Base-by-base conservation (phyloP, 352 stramenopile genomes). In the Plasmopara halstedii region DNA sequence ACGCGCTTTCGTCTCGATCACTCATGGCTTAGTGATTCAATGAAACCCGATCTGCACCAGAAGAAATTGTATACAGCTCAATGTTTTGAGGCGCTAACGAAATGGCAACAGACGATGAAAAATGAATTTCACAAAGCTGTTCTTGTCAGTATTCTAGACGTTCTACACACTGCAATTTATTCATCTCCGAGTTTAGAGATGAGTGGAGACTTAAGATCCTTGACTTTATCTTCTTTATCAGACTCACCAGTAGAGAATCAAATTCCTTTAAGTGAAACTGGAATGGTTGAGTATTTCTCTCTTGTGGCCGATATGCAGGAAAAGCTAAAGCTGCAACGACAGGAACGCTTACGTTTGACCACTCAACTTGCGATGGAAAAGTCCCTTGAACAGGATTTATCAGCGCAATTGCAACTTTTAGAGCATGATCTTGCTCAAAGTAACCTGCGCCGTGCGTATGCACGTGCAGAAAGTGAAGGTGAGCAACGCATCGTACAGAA, bases 321-420 rank as follows among this genome's bases (percentile, higher is more conserved):
- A 22, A 63, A 59, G 18, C 6, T 63, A 19, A 51, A 51, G 17
- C 9, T 50, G n/a, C 39, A 61, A 8, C 35, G 53, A 13, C 22
- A 57, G 21, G 51, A 58, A 34, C 56, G 51, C 23, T 47, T 50
- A 7, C 34, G 26, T 11, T 15, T 65, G 4, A 36, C 26, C 1
- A 68, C 60, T 0, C 56, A 73, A 22, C 26, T 83, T 7, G 37
- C 46, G 1, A 82, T 85, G 73, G 73, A 83, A 40, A 46, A 66
- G 3, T 41, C 66, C 2, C 42, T 85, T 11, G 53, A 70, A 23
- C 17, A 46, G 18, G 69, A 86, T 22, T 58, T 86, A 6, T 38
- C 41, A 0, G 27, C 15, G 0, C 58, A 64, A 4, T 38, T 81
- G 1, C 31, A 55, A n/a, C 48, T 62, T 29, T 34, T 86, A 3